Evolutionary conservation across 2,329 filamentous ascomycete species (phyloP).

Genomic region (Hymenoscyphus scutula): DNA sequence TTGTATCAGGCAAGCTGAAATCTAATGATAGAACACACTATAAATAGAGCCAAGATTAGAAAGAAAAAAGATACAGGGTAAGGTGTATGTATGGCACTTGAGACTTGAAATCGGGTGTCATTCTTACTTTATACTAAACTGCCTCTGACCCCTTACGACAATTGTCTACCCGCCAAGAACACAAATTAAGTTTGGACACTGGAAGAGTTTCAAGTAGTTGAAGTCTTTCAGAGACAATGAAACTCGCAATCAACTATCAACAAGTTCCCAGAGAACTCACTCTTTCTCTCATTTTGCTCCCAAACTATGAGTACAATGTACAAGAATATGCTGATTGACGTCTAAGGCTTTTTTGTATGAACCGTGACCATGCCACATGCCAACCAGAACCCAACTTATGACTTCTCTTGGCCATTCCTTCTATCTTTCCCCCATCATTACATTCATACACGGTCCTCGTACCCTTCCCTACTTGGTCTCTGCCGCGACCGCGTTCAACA

Average conservation of each 20-base stretch:
- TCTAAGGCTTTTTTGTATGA: conserved; percentile 36
- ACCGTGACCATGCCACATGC: conserved; percentile 28
- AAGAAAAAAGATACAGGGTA: no score
- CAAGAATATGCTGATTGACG: conserved; percentile 36
- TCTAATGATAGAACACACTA: no score
- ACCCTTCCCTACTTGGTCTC: conserved; percentile 37
- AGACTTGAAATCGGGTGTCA: neutral
- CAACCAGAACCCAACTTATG: conserved; percentile 19
- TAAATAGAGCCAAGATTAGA: no score
- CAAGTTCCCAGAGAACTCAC: conserved; percentile 12
- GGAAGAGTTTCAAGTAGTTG: neutral
- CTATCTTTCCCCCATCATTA: conserved; percentile 32
- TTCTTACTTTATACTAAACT: neutral
- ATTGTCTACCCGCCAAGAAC: neutral
- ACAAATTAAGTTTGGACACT: neutral
- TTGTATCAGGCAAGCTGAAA: no score
- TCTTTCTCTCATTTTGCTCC: conserved; percentile 23
- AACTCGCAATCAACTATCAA: conserved; percentile 7
- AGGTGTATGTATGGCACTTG: no score
- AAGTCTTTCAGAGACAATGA: neutral
- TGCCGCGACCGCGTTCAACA: conserved; percentile 61
- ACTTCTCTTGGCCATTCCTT: conserved; percentile 22
- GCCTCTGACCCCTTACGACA: neutral
- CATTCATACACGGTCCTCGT: conserved; percentile 16
- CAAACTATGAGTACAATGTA: conserved; percentile 39